phyloP scores from a whole-genome alignment of 139 green algal genomes.

The Bryopsis sp. region DNA sequence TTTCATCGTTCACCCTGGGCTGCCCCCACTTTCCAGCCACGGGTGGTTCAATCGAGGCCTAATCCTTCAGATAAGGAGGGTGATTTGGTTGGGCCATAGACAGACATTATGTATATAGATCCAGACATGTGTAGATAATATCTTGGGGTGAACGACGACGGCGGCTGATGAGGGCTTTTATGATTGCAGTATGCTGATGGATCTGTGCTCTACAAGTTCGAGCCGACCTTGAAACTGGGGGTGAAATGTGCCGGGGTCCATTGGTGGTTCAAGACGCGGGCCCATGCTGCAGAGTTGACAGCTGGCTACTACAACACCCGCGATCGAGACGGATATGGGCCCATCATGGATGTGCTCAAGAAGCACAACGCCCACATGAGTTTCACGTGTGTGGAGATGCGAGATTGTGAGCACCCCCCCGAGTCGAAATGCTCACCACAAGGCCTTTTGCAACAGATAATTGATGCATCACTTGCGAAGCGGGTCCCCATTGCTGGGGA shows the following conservation, averaged over 20 bases:
- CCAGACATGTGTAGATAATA: too few relatives aligned
- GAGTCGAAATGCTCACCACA: slow-evolving; percentile 84
- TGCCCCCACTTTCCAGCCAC: too few relatives aligned
- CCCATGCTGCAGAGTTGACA: slow-evolving; percentile 93
- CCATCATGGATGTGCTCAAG: slow-evolving; percentile 50
- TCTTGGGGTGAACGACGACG: not conserved
- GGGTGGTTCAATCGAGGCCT: too few relatives aligned
- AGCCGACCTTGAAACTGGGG: slow-evolving; percentile 53
- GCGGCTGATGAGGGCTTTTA: not conserved
- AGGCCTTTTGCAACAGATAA: slow-evolving; percentile 70
- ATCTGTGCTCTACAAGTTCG: slow-evolving; percentile 57
- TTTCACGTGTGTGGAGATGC: slow-evolving; percentile 99
- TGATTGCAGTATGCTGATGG: slow-evolving; percentile 35
- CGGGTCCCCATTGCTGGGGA: slow-evolving; percentile 82
- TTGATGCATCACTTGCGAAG: slow-evolving; percentile 49
- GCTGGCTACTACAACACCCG: slow-evolving; percentile 97
- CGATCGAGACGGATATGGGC: slow-evolving; percentile 74
- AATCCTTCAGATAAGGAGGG: too few relatives aligned
- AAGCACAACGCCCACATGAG: slow-evolving; percentile 60
- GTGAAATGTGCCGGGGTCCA: slow-evolving; percentile 95
- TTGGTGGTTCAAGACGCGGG: slow-evolving; percentile 94
- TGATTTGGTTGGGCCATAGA: too few relatives aligned
- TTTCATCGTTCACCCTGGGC: too few relatives aligned
- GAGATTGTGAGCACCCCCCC: slow-evolving; percentile 91
- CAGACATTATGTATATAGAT: too few relatives aligned